Conservation (phyloP, 2,329 filamentous ascomycete species). For the Aspergillus brunneoviolaceus region DNA sequence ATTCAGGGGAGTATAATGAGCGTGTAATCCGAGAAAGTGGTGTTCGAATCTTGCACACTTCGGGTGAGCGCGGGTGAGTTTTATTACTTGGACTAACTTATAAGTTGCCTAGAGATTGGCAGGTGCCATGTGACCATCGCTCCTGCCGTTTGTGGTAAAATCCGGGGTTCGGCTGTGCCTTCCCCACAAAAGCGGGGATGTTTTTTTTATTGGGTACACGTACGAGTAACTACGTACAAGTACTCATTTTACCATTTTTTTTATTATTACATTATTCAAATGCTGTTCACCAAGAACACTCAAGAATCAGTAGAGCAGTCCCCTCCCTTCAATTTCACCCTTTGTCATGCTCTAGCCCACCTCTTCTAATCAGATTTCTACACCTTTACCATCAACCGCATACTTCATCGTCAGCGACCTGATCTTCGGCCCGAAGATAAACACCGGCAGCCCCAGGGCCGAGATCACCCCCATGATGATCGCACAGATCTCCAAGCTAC, state of each 20-base stretch:
- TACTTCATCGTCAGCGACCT: background rate
- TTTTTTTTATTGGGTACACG: too few relatives aligned
- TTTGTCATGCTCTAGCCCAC: too few relatives aligned
- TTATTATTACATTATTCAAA: too few relatives aligned
- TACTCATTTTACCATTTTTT: too few relatives aligned
- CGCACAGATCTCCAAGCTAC: background rate
- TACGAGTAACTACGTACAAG: too few relatives aligned
- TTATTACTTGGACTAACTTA: background rate
- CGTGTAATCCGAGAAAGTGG: background rate
- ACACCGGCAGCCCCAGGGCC: constrained; percentile 8
- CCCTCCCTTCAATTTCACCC: too few relatives aligned
- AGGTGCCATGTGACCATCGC: too few relatives aligned
- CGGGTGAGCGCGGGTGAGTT: constrained; percentile 1
- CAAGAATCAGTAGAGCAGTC: too few relatives aligned
- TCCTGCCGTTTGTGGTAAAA: too few relatives aligned
- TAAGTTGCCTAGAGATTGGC: too few relatives aligned
- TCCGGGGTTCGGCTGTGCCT: background rate
- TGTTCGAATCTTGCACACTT: background rate
- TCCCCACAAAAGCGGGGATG: background rate
- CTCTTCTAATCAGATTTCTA: background rate
- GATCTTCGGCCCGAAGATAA: constrained; percentile 6
- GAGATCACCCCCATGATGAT: constrained; percentile 9
- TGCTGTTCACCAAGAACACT: too few relatives aligned
- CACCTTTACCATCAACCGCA: constrained; percentile 1
- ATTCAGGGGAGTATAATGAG: background rate